These are phyloP conservation scores for Blumeriella jaapii DNA, from an alignment of 2,329 filamentous ascomycete species.

Conservation along the genomic window DNA sequence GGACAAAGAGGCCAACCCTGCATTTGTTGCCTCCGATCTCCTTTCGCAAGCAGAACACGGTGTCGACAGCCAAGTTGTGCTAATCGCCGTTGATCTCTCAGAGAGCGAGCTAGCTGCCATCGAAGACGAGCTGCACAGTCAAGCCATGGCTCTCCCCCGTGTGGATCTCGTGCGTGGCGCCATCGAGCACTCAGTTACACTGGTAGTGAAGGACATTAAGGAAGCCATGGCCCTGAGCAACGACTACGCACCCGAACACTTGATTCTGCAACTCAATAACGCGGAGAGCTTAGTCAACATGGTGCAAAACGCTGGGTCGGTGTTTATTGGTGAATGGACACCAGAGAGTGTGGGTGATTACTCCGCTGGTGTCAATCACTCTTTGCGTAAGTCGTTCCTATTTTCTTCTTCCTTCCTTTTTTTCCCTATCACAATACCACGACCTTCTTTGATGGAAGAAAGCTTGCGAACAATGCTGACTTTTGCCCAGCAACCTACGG, in stretches of 20 bases:
- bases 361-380: constrained; percentile 95
- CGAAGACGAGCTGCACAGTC: constrained; percentile 79
- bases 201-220: constrained; percentile 58
- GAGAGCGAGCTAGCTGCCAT: constrained; percentile 68
- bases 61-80: constrained; percentile 87
- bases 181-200: constrained; percentile 84
- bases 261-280: constrained; percentile 80
- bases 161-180: constrained; percentile 88
- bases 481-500: constrained; percentile 76
- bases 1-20: constrained; percentile 76
- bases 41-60: constrained; percentile 95
- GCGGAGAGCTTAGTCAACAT: constrained; percentile 62
- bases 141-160: constrained; percentile 76
- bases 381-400: constrained; percentile 61
- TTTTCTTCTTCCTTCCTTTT: background rate
- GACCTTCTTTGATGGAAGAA: background rate
- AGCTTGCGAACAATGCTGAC: constrained; percentile 6
- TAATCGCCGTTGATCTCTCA: constrained; percentile 71
- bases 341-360: constrained; percentile 97
- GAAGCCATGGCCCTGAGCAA: constrained; percentile 80
- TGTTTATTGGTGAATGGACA: constrained; percentile 94
- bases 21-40: constrained; percentile 90
- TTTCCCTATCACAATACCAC: background rate
- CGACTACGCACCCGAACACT: constrained; percentile 87
- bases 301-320: constrained; percentile 88